Conservation (phyloP, 1,284 basidiomycete genomes). For the Cerioporus squamosus region DNA sequence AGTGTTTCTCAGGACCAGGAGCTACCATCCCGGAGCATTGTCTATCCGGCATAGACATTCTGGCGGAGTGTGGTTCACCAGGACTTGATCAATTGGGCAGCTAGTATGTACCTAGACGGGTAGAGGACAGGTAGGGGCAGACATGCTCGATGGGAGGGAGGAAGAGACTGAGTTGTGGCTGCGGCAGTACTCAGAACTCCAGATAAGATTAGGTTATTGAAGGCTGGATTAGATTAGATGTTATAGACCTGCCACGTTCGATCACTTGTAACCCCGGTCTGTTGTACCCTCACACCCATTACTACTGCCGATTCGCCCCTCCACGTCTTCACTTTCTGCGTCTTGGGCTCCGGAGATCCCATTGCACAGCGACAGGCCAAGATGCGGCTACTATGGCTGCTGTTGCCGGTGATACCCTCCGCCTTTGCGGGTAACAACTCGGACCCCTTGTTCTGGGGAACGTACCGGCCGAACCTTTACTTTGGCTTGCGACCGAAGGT, state of each 20-base stretch:
- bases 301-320: background rate
- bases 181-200: no score
- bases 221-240: no score
- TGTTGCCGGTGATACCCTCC: conserved; percentile 31
- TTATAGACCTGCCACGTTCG: no score
- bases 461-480: conserved; percentile 91
- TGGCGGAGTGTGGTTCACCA: no score
- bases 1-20: conserved; percentile 8
- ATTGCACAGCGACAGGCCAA: background rate
- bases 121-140: background rate
- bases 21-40: background rate
- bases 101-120: no score
- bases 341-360: background rate
- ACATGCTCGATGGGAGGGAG: background rate
- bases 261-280: no score
- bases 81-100: no score
- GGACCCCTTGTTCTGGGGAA: conserved; percentile 84
- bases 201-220: no score
- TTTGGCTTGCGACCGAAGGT: conserved; percentile 87
- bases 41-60: background rate
- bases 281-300: no score
- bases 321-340: background rate
- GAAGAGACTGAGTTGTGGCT: background rate
- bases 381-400: conserved; percentile 37
- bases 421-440: conserved; percentile 45